A percentile compares a stretch with the other conserved stretches of the same genome.
phyloP scores from a whole-genome alignment of 306 rosid genomes.

The Fagus crenata region DNA sequence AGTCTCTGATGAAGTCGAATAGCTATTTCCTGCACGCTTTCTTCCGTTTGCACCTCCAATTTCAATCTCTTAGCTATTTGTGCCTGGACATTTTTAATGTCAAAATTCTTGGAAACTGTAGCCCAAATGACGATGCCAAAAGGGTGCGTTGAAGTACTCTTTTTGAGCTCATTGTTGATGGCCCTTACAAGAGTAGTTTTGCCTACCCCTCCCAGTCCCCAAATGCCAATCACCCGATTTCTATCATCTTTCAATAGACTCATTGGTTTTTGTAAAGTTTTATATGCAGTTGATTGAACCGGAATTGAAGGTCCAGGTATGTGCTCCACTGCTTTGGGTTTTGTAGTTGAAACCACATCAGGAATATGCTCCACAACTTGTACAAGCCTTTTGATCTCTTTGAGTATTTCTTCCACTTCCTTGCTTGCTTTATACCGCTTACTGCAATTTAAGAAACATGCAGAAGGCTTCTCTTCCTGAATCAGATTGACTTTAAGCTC shows the following conservation, averaged over 20 bases:
- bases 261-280: neutral
- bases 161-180: slow-evolving; percentile 13
- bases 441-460: too few species aligned
- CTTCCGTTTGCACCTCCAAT: too few species aligned
- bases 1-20: neutral
- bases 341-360: too few species aligned
- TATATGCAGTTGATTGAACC: neutral
- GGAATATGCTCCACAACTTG: neutral
- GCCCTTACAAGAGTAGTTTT: slow-evolving; percentile 14
- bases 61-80: neutral
- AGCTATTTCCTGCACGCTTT: slow-evolving; percentile 16
- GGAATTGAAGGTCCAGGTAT: neutral
- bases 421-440: too few species aligned
- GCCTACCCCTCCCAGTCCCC: neutral
- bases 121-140: neutral
- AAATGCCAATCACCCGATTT: slow-evolving; percentile 9
- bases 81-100: neutral
- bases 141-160: neutral
- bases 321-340: neutral
- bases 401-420: too few species aligned
- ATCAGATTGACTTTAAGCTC: neutral
- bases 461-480: neutral
- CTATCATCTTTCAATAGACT: neutral
- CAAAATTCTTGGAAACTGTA: too few species aligned
- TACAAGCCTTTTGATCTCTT: neutral